A percentile compares a stretch with the other conserved stretches of the same genome.
These are phyloP conservation scores for Suillus lakei DNA, from an alignment of 768 basidiomycete species.

Conservation along the genomic window DNA sequence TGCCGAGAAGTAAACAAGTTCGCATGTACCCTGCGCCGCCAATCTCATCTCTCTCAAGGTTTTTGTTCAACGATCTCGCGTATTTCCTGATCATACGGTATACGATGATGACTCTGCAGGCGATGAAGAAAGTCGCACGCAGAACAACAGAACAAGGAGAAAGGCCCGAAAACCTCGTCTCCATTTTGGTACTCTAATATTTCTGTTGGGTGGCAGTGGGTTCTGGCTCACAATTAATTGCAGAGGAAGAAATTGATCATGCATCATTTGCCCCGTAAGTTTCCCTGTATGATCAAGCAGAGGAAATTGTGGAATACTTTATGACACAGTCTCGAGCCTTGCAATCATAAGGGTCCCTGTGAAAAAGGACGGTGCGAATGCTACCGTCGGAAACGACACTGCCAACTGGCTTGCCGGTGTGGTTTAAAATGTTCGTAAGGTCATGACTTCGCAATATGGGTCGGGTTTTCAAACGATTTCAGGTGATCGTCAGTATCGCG, in stretches of 20 bases:
- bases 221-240: not conserved
- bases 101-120: conserved; percentile 13
- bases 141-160: conserved; percentile 11
- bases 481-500: conserved; percentile 48
- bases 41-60: conserved; percentile 11
- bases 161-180: not conserved
- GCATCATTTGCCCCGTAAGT: conserved; percentile 16
- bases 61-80: conserved; percentile 24
- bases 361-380: conserved; percentile 46
- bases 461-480: conserved; percentile 17
- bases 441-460: conserved; percentile 16
- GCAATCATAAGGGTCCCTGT: conserved; percentile 55
- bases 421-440: conserved; percentile 40
- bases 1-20: conserved; percentile 48
- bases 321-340: conserved; percentile 39
- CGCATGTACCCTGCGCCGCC: not conserved
- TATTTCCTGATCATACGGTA: conserved; percentile 25
- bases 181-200: conserved; percentile 22
- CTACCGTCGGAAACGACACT: conserved; percentile 42
- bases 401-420: conserved; percentile 55
- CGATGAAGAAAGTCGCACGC: conserved; percentile 7
- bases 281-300: not conserved
- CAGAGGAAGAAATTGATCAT: conserved; percentile 16
- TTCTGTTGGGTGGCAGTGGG: not conserved
- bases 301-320: not conserved